Base-by-base conservation (phyloP, 176 grass and related monocot species). In the Triticum urartu region DNA sequence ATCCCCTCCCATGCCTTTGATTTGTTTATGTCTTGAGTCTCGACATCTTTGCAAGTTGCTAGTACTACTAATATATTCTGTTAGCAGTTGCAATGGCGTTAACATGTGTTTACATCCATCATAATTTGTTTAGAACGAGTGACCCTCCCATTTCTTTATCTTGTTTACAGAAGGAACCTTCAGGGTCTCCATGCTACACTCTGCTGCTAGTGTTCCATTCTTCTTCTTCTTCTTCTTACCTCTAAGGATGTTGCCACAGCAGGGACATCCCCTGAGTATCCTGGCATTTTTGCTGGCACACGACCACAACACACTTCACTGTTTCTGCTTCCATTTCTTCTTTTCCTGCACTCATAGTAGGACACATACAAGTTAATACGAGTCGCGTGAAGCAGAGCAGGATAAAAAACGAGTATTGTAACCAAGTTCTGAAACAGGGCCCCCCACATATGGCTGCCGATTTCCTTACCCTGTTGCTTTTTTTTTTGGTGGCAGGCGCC, bases 251-350 rank as follows among this genome's bases (percentile, higher is more conserved):
- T 87, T 82, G 62, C 14, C 26, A 24, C 24, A 58, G 43, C 79
- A 82, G 78, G 40, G 40, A 54, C 40, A 75, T 3, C 14, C 25
- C 63, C 73, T 78, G 61, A 14, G 68, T 62, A 36, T 77, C 40
- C 56, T 65, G 78, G 10, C 28, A 54, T 56, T 17, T 83, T 70
- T 62, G 59, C 59, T 45, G 25, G 35, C 43, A 26, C n/a, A 28
- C 73, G 9, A 84, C 26, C 81, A 30, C 38, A 20, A n/a, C 33
- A 70, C 71, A 61, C 12, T 50, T 35, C 21, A n/a, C 72, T 70
- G 72, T 88, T 88, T 75, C 68, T 39, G 78, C 81, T 80, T 84
- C 80, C 71, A 9, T 70, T 20, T 39, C 66, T 60, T 83, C 1
- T 47, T 67, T 28, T 11, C 43, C 80, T 84, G 73, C 50, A 52